These are phyloP conservation scores for Yarrowia deformans DNA, from an alignment of 805 yeast species.

Conservation along the genomic window DNA sequence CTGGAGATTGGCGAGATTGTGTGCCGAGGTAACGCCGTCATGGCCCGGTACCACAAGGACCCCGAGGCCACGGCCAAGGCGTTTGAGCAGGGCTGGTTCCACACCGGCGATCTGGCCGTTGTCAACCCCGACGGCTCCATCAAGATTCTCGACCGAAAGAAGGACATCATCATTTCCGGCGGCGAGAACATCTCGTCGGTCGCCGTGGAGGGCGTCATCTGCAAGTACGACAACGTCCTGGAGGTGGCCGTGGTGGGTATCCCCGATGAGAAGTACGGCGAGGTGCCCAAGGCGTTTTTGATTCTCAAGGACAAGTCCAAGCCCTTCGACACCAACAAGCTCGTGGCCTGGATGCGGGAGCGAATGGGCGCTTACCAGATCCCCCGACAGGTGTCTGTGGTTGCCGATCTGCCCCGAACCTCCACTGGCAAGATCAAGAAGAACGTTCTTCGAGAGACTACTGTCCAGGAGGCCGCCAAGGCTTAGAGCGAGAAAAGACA, in stretches of 20 bases:
- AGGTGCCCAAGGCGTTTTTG: slow-evolving; percentile 50
- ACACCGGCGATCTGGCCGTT: slow-evolving; percentile 51
- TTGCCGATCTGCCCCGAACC: slow-evolving; percentile 50
- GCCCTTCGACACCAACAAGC: slow-evolving; percentile 41
- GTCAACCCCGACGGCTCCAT: slow-evolving; percentile 50
- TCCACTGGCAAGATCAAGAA: slow-evolving; percentile 52
- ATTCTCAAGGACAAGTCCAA: slow-evolving; percentile 43
- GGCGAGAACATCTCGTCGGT: slow-evolving; percentile 53
- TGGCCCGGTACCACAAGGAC: slow-evolving; percentile 50
- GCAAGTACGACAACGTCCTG: slow-evolving; percentile 46
- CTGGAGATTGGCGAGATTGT: slow-evolving; percentile 50
- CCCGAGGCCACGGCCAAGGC: slow-evolving; percentile 49
- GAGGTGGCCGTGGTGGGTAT: slow-evolving; percentile 50
- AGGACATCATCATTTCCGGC: slow-evolving; percentile 52
- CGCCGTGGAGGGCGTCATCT: slow-evolving; percentile 48
- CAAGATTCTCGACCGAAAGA: slow-evolving; percentile 50
- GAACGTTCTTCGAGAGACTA: slow-evolving; percentile 48
- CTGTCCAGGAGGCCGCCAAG: not conserved
- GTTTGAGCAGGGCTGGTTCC: slow-evolving; percentile 51
- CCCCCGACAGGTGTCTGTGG: slow-evolving; percentile 47
- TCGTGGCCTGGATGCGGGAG: slow-evolving; percentile 45
- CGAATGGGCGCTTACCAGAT: slow-evolving; percentile 51
- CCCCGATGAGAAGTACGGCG: slow-evolving; percentile 50
- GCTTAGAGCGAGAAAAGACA: slow-evolving; percentile 1
- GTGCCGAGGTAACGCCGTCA: slow-evolving; percentile 49